A percentile compares a stretch with the other conserved stretches of the same genome.
Evolutionary conservation across 352 stramenopile genomes (phyloP).

Genomic region (Pythium aphanidermatum): DNA sequence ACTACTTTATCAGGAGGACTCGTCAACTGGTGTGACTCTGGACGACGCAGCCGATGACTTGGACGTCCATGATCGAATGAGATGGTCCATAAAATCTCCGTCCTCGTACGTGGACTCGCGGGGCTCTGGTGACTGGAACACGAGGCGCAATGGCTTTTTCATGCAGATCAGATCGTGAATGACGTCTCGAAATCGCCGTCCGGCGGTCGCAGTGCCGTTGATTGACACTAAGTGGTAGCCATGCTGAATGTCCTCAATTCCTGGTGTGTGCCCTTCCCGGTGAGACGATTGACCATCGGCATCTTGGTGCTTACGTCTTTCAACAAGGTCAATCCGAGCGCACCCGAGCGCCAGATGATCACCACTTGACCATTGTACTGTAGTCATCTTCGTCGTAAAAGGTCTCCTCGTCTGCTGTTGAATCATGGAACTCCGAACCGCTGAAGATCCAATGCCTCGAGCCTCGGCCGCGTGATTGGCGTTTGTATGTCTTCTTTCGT

Average conservation of each 20-base stretch:
- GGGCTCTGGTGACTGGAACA: slow-evolving; percentile 32
- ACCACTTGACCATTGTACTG: slow-evolving; percentile 19
- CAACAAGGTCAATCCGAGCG: slow-evolving; percentile 45
- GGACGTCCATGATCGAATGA: too few relatives aligned
- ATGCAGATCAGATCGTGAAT: slow-evolving; percentile 25
- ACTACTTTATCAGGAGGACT: too few relatives aligned
- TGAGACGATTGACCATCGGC: slow-evolving; percentile 57
- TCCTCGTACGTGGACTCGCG: slow-evolving; percentile 6
- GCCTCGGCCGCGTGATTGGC: not conserved
- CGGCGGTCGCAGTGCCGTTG: slow-evolving; percentile 33
- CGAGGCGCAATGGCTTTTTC: slow-evolving; percentile 41
- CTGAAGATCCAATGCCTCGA: not conserved
- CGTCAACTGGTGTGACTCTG: too few relatives aligned
- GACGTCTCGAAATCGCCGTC: slow-evolving; percentile 24
- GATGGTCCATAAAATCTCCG: not conserved
- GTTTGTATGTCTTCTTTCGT: slow-evolving; percentile 1
- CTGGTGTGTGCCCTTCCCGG: slow-evolving; percentile 43
- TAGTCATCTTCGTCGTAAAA: not conserved
- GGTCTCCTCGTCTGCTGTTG: slow-evolving; percentile 7
- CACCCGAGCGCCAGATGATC: slow-evolving; percentile 42
- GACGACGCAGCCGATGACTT: too few relatives aligned
- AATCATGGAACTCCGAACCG: slow-evolving; percentile 14
- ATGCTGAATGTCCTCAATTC: slow-evolving; percentile 35
- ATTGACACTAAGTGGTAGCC: slow-evolving; percentile 45
- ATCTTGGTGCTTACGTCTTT: slow-evolving; percentile 43